phyloP scores from a whole-genome alignment of 805 yeast species.

The Sungouiella thailandica region DNA sequence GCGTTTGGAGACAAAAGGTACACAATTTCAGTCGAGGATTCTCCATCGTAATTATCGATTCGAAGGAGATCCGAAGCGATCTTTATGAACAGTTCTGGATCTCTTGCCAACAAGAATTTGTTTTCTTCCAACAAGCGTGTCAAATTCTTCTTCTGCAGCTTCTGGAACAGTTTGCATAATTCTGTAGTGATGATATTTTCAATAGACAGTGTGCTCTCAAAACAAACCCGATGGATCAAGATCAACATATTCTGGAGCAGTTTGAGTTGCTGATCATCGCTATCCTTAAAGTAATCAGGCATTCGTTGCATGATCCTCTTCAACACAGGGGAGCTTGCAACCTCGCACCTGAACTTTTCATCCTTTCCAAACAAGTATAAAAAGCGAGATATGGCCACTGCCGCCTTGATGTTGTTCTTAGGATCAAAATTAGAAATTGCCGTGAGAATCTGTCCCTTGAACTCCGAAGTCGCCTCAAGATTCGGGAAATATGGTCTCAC shows the following conservation, averaged over 20 bases:
- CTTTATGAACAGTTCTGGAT: constrained; percentile 46
- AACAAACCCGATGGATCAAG: constrained; percentile 59
- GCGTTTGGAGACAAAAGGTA: constrained; percentile 15
- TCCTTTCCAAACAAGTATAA: constrained; percentile 50
- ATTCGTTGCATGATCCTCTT: constrained; percentile 43
- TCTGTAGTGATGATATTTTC: constrained; percentile 47
- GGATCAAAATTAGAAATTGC: constrained; percentile 35
- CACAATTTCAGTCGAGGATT: constrained; percentile 17
- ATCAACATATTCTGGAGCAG: constrained; percentile 31
- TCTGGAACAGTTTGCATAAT: constrained; percentile 31
- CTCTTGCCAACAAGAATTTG: constrained; percentile 42
- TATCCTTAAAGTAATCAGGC: constrained; percentile 19
- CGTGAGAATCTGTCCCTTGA: constrained; percentile 36
- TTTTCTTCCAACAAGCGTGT: constrained; percentile 45
- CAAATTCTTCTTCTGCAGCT: constrained; percentile 18
- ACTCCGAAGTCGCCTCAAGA: constrained; percentile 11
- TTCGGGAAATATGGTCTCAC: constrained; percentile 10
- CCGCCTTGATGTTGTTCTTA: constrained; percentile 5
- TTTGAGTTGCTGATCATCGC: constrained; percentile 12
- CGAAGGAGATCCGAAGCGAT: constrained; percentile 38
- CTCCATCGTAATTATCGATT: constrained; percentile 41
- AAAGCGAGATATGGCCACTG: constrained; percentile 44
- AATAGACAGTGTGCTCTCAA: constrained; percentile 55
- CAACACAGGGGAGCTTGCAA: constrained; percentile 46
- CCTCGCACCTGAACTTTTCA: constrained; percentile 31